Evolutionary conservation across 495 filamentous ascomycete genomes (phyloP).

Genomic region (Neurospora sp.): DNA sequence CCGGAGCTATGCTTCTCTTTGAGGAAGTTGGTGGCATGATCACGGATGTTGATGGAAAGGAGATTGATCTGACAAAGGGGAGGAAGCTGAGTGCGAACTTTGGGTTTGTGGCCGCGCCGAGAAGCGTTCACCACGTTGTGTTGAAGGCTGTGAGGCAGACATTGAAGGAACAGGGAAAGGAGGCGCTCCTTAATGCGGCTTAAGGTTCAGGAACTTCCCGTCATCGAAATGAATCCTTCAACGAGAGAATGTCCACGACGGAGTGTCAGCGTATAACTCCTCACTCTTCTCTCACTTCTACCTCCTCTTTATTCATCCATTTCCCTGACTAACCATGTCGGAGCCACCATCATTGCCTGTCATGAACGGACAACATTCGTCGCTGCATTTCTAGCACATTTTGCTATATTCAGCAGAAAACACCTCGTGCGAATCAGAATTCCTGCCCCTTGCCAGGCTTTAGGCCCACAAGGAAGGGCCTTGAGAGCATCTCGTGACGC

Average conservation of each 20-base stretch:
- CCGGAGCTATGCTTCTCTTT: conserved; percentile 57
- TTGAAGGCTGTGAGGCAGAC: conserved; percentile 23
- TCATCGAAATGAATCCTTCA: not conserved
- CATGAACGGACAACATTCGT: not conserved
- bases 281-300: not conserved
- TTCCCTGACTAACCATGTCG: not conserved
- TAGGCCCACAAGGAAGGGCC: not conserved
- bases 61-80: conserved; percentile 35
- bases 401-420: not conserved
- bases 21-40: conserved; percentile 54
- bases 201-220: not conserved
- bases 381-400: not conserved
- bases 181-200: conserved; percentile 11
- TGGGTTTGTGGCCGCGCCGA: conserved; percentile 39
- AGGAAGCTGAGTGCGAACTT: conserved; percentile 37
- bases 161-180: conserved; percentile 23
- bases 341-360: not conserved
- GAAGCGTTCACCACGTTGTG: conserved; percentile 24
- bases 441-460: not conserved
- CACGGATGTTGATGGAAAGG: conserved; percentile 50
- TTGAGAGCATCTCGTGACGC: not conserved
- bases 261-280: not conserved
- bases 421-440: not conserved
- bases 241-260: not conserved
- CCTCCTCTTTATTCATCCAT: not conserved